Conservation (phyloP, 2,329 filamentous ascomycete genomes). For the Pseudopithomyces chartarum region DNA sequence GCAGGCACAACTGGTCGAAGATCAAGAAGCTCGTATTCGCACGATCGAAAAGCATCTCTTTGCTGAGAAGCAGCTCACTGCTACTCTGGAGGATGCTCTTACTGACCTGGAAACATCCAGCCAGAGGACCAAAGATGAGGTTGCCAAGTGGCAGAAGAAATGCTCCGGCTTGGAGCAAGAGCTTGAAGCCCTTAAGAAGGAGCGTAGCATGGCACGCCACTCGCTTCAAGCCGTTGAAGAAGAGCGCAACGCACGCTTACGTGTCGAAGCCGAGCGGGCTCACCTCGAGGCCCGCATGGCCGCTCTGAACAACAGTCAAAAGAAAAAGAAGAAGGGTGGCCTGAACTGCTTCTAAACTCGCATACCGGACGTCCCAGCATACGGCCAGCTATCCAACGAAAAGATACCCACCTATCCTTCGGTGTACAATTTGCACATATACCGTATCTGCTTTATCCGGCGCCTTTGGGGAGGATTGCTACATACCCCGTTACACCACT, state of each 20-base stretch:
- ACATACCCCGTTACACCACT: slow-evolving; percentile 30
- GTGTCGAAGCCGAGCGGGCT: slow-evolving; percentile 85
- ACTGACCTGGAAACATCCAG: slow-evolving; percentile 91
- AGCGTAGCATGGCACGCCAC: slow-evolving; percentile 63
- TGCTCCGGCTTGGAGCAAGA: slow-evolving; percentile 75
- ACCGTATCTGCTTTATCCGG: slow-evolving; percentile 19
- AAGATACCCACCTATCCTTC: slow-evolving; percentile 10
- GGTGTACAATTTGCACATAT: slow-evolving; percentile 19
- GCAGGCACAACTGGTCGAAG: slow-evolving; percentile 82
- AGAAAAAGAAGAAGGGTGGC: slow-evolving; percentile 92
- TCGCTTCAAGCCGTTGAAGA: slow-evolving; percentile 91
- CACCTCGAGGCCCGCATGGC: slow-evolving; percentile 86
- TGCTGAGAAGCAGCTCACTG: slow-evolving; percentile 94
- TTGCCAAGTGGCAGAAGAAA: slow-evolving; percentile 89
- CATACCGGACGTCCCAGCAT: slow-evolving; percentile 3
- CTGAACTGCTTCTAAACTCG: slow-evolving; percentile 88
- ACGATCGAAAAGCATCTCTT: slow-evolving; percentile 96
- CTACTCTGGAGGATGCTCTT: slow-evolving; percentile 92
- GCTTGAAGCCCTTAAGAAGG: slow-evolving; percentile 67
- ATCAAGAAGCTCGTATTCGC: slow-evolving; percentile 91
- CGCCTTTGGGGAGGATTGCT: slow-evolving; percentile 19
- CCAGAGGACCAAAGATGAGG: slow-evolving; percentile 88
- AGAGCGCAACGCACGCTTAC: slow-evolving; percentile 88
- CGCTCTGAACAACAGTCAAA: slow-evolving; percentile 79
- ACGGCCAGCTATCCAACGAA: background rate